phyloP scores from a whole-genome alignment of 768 basidiomycete genomes.

The Tulasnella sp. region DNA sequence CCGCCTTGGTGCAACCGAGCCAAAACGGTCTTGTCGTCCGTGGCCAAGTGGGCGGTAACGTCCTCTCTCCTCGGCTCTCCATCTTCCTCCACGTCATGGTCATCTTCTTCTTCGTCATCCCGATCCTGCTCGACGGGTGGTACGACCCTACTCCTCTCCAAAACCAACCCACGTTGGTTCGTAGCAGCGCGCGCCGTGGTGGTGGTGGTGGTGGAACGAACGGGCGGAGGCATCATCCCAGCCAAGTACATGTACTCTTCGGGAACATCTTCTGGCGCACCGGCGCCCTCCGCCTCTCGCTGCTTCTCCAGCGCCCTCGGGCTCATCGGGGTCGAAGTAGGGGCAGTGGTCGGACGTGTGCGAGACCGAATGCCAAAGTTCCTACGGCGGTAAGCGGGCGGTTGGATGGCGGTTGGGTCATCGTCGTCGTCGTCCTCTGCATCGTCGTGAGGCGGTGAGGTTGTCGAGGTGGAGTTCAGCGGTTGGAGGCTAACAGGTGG shows the following conservation, averaged over 20 bases:
- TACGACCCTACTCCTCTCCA: not conserved
- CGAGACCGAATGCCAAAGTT: constrained; percentile 6
- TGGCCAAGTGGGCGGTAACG: constrained; percentile 26
- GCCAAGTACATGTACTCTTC: constrained; percentile 17
- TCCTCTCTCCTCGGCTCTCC: not conserved
- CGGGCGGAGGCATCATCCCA: not conserved
- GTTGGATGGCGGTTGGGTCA: not conserved
- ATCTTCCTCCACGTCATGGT: not conserved
- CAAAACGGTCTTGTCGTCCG: constrained; percentile 28
- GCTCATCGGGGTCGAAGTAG: not conserved
- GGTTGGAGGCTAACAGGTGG: not conserved
- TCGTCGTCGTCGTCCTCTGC: not conserved
- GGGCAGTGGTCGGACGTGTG: not conserved
- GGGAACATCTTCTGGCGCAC: not conserved
- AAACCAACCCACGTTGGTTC: too few relatives aligned
- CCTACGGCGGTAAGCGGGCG: constrained; percentile 13
- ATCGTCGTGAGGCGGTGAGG: not conserved
- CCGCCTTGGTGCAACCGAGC: constrained; percentile 2
- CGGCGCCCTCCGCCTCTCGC: not conserved
- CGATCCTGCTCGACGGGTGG: not conserved
- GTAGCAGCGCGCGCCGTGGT: too few relatives aligned
- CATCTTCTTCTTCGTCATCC: not conserved
- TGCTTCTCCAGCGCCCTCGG: not conserved
- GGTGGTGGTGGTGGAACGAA: not conserved
- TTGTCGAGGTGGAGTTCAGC: not conserved